Evolutionary conservation across 495 filamentous ascomycete genomes (phyloP).

Genomic region (Copromyces sp.): DNA sequence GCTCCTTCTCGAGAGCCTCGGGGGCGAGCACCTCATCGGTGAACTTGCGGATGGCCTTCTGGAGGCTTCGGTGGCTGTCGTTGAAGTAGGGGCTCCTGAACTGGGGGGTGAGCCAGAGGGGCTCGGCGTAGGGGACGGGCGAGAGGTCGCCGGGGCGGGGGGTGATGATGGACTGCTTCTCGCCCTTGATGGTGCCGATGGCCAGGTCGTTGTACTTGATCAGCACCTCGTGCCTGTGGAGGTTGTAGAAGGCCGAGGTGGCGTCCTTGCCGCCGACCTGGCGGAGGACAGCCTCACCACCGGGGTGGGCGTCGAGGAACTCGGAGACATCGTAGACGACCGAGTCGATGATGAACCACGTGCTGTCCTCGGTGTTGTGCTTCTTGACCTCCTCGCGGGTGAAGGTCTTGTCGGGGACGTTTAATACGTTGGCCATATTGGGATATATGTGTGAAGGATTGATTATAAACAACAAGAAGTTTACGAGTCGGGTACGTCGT

Average conservation of each 20-base stretch:
- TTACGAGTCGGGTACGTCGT: not conserved
- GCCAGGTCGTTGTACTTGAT: conserved; percentile 64
- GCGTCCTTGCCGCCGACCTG: conserved; percentile 81
- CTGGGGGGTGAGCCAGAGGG: conserved; percentile 65
- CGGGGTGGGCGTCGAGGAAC: conserved; percentile 85
- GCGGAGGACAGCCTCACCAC: conserved; percentile 70
- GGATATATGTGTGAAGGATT: not conserved
- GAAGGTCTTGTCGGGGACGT: conserved; percentile 38
- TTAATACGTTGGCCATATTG: not conserved
- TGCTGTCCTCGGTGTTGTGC: conserved; percentile 72
- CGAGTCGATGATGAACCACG: conserved; percentile 78
- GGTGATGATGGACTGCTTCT: conserved; percentile 64
- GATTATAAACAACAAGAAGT: not conserved
- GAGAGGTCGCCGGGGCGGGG: conserved; percentile 61
- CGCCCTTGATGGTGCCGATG: conserved; percentile 64
- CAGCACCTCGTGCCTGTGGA: conserved; percentile 85
- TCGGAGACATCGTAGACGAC: conserved; percentile 90
- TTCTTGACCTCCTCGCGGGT: conserved; percentile 68
- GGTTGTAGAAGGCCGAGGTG: conserved; percentile 83
- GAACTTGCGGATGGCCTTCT: conserved; percentile 64
- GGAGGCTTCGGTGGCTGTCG: conserved; percentile 60
- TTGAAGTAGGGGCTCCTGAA: conserved; percentile 81
- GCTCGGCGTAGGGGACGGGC: conserved; percentile 70
- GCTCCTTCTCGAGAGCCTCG: conserved; percentile 71
- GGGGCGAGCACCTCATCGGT: conserved; percentile 59